Evolutionary conservation across 192 early-diverging fungal species (phyloP), one percentile per base, ranked within the genome.

Genomic region (Linderina pennispora): DNA sequence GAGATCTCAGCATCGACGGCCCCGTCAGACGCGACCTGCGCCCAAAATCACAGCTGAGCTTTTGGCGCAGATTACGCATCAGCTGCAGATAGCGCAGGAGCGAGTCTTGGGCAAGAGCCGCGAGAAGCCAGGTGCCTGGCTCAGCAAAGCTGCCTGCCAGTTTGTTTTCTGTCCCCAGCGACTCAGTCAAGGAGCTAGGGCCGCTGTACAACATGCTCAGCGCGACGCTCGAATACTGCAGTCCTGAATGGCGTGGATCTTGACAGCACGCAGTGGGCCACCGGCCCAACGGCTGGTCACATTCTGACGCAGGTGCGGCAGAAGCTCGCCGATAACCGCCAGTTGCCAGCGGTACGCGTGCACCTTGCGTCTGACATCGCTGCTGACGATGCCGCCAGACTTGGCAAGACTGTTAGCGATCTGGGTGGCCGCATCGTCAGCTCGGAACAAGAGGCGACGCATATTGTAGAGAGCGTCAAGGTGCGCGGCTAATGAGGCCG

Each of bases 51-150:
- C 26, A 32, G 53, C 32, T 17, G 33, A 43, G 44, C 38, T 61
- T 9, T 43, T 68, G 23, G 55, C 65, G 13, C 32, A 42, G 40
- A 28, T 40, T 5, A 56, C 52, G 16, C 65, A 68, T 45, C 51
- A 48, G 34, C 40, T 68, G n/a, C 65, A 68, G 41, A 39, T 68
- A 35, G 65, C 65, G 1, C 51, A 48, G 36, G 65, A 68, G 44
- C 40, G 22, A 11, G 53, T 48, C 22, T 55, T 25, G 36, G 65
- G 53, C 2, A 50, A 59, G 32, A 33, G 47, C 17, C 18, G 36
- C 19, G 25, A 19, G 8, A 18, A 23, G 17, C 26, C 33, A 18
- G 65, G 58, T 32, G 35, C 22, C 47, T n/a, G n/a, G n/a, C n/a
- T n/a, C n/a, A n/a, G n/a, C n/a, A n/a, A 68, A 68, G 43, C 16